Base-by-base conservation (phyloP, 305 asterid genomes). In the Fraxinus latifolia region DNA sequence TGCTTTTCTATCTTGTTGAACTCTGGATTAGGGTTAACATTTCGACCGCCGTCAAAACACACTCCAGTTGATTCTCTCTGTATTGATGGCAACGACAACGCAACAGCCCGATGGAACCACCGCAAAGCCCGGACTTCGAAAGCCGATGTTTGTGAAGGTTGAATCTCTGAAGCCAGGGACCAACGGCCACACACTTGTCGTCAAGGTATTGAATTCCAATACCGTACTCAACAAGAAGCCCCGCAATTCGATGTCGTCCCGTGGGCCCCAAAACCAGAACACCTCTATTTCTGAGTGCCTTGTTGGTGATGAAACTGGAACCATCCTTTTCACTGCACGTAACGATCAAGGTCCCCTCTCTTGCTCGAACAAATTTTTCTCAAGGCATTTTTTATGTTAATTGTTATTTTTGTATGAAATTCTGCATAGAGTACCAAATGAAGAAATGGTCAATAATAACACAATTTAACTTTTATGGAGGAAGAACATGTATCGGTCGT, bases 61-160 rank as follows among this genome's bases (percentile, higher is more conserved):
- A 3, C 37, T 68, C 74, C 37, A 47, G 17, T 68, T 11, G 17
- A 17, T 0, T 1, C 74, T 27, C 7, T 29, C 74, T 11, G 9
- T 27, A 11, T 68, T 5, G 21, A 68, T 68, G 74, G 74, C 37
- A 29, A 29, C 74, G 39, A 62, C 72, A 23, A 4, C 74, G 27
- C 74, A 68, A 27, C 74, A 68, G 74, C 19, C 72, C 6, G 72
- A 62, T 25, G 72, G 72, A 23, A 23, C 6, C 34, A 27, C 74
- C 27, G 37, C 74, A 11, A 68, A 29, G 39, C 37, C 72, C 74
- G 74, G 36, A 0, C 74, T 68, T 68, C 74, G 74, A 25, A 68
- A 68, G 39, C 74, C 74, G 37, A 68, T 12, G 37, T 80, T 72
- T 31, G 83, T 80, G 39, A 71, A 80, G 79, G 83, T 80, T 42